phyloP scores from a whole-genome alignment of 2,329 filamentous ascomycete species.

The Penicillium sp. region DNA sequence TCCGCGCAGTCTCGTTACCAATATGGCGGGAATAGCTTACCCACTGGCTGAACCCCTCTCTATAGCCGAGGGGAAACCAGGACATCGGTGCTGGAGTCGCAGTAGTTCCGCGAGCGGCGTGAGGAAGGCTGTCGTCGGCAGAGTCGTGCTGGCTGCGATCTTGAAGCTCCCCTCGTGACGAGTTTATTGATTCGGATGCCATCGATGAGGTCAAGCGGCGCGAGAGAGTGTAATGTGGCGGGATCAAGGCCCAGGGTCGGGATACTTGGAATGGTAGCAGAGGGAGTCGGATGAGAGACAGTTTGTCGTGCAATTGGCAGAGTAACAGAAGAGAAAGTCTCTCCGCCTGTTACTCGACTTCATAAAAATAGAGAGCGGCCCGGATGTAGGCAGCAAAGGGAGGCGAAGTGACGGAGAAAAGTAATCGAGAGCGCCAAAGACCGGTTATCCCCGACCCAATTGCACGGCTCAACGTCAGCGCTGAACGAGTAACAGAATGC shows the following conservation, averaged over 20 bases:
- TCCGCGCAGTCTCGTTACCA: constrained; percentile 13
- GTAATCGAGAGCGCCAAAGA: constrained; percentile 24
- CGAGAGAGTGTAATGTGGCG: constrained; percentile 20
- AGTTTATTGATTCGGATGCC: constrained; percentile 43
- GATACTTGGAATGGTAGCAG: constrained; percentile 29
- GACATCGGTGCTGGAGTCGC: constrained; percentile 39
- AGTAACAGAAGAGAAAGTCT: constrained; percentile 27
- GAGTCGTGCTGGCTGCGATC: constrained; percentile 27
- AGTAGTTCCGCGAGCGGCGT: constrained; percentile 38
- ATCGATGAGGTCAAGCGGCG: constrained; percentile 36
- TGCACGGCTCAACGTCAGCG: constrained; percentile 6
- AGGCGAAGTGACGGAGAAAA: constrained; percentile 18
- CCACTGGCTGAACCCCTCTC: constrained; percentile 91
- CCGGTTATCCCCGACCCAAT: constrained; percentile 30
- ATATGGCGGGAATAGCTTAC: constrained; percentile 53
- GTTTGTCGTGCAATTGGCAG: constrained; percentile 28
- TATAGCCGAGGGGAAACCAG: constrained; percentile 87
- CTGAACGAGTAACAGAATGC: neutral
- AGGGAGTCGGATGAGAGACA: constrained; percentile 33
- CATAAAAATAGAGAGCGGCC: constrained; percentile 2
- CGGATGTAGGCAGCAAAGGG: constrained; percentile 11
- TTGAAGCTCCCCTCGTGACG: constrained; percentile 35
- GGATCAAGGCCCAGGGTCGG: constrained; percentile 32
- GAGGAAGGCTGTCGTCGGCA: constrained; percentile 30
- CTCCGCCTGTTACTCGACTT: constrained; percentile 31